A percentile compares a stretch with the other conserved stretches of the same genome.
Evolutionary conservation across 345 rosid genomes (phyloP).

Genomic region (Eutrema heterophyllum): DNA sequence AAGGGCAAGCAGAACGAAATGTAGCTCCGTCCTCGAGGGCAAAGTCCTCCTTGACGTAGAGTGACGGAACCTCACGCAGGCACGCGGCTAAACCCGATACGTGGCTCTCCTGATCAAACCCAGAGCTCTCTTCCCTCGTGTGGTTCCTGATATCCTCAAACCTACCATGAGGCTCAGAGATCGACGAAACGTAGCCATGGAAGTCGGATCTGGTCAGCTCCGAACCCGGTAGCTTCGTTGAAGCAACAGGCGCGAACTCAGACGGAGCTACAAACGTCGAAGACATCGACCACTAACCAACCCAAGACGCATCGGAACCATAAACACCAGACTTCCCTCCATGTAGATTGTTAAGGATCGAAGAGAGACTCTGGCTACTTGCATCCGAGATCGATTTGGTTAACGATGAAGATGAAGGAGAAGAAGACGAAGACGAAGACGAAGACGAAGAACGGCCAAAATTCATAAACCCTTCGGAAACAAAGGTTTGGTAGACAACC

Average conservation of each 20-base stretch:
- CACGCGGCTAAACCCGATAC: conserved; percentile 93
- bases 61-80: conserved; percentile 84
- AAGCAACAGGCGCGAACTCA: conserved; percentile 67
- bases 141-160: conserved; percentile 84
- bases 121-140: conserved; percentile 46
- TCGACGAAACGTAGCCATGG: conserved; percentile 54
- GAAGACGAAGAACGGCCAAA: conserved; percentile 33
- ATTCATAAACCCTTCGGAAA: too few relatives aligned
- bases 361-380: conserved; percentile 58
- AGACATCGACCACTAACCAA: conserved; percentile 85
- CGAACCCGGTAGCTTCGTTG: conserved; percentile 44
- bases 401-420: conserved; percentile 32
- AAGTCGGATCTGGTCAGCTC: conserved; percentile 81
- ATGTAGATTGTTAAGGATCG: conserved; percentile 84
- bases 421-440: conserved; percentile 13
- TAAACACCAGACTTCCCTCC: conserved; percentile 57
- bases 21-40: conserved; percentile 87
- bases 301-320: conserved; percentile 71
- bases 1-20: conserved; percentile 90
- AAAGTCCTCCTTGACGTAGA: conserved; percentile 87
- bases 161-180: conserved; percentile 64
- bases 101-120: conserved; percentile 46
- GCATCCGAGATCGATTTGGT: conserved; percentile 57
- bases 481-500: too few relatives aligned
- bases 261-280: conserved; percentile 61